These are phyloP conservation scores for Tritrichomonas foetus DNA, from an alignment of 208 protist species.

Conservation along the genomic window DNA sequence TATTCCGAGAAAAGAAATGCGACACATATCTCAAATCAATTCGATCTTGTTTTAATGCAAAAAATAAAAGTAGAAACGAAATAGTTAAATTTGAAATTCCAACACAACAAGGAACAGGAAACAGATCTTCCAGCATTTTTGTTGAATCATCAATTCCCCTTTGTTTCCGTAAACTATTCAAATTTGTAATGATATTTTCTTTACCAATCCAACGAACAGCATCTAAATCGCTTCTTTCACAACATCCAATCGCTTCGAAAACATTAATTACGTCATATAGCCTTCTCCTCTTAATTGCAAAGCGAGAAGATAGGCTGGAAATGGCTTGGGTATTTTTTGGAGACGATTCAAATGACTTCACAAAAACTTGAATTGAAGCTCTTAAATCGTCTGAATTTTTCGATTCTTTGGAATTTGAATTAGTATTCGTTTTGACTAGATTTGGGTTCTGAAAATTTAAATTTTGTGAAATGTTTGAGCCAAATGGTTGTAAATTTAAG, in stretches of 20 bases:
- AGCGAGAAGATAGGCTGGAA: not conserved
- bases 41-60: not conserved
- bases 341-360: too few relatives aligned
- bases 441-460: too few relatives aligned
- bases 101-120: not conserved
- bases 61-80: not conserved
- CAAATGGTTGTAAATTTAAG: too few relatives aligned
- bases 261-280: slow-evolving; percentile 21
- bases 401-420: too few relatives aligned
- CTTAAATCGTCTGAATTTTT: too few relatives aligned
- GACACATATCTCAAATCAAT: not conserved
- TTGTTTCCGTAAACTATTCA: not conserved
- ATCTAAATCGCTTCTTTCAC: not conserved
- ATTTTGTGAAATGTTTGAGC: too few relatives aligned
- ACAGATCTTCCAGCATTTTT: not conserved
- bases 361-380: too few relatives aligned
- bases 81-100: not conserved
- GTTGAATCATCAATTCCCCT: not conserved
- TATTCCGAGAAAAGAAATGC: not conserved
- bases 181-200: not conserved
- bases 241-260: not conserved
- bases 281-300: not conserved
- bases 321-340: not conserved
- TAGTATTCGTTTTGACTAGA: too few relatives aligned
- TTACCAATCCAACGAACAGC: not conserved